Evolutionary conservation across 2,329 filamentous ascomycete genomes (phyloP).

Genomic region (Berkeleyomyces rouxiae): DNA sequence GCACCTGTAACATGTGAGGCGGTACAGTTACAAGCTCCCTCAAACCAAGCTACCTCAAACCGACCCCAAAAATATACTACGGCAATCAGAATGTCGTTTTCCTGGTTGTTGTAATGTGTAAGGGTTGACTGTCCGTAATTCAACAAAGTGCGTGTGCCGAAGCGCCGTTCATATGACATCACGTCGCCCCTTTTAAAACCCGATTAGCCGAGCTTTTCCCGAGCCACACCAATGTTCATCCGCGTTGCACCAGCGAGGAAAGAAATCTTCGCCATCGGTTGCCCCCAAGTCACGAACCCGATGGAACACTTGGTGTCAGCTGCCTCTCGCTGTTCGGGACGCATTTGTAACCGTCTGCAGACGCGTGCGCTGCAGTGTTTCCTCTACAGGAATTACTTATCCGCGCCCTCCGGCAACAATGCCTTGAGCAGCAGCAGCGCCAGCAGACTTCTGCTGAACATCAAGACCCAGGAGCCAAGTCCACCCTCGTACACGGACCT

Average conservation of each 20-base stretch:
- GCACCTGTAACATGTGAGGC: too few species aligned
- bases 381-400: background rate
- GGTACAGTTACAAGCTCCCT: too few species aligned
- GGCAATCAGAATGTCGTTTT: too few species aligned
- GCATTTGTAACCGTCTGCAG: too few species aligned
- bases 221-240: background rate
- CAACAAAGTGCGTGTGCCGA: too few species aligned
- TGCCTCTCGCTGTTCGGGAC: background rate
- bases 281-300: background rate
- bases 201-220: too few species aligned
- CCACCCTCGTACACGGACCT: conserved; percentile 1
- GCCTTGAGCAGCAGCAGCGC: background rate
- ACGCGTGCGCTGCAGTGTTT: background rate
- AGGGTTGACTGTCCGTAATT: too few species aligned
- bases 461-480: background rate
- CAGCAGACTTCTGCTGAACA: background rate
- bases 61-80: too few species aligned
- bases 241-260: background rate
- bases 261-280: too few species aligned
- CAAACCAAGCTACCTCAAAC: too few species aligned
- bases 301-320: background rate
- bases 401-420: background rate
- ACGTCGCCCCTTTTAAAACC: background rate
- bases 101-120: too few species aligned
- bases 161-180: background rate